A percentile compares a stretch with the other conserved stretches of the same genome.
Evolutionary conservation across 345 rosid species (phyloP).

Genomic region (Isatis tinctoria): DNA sequence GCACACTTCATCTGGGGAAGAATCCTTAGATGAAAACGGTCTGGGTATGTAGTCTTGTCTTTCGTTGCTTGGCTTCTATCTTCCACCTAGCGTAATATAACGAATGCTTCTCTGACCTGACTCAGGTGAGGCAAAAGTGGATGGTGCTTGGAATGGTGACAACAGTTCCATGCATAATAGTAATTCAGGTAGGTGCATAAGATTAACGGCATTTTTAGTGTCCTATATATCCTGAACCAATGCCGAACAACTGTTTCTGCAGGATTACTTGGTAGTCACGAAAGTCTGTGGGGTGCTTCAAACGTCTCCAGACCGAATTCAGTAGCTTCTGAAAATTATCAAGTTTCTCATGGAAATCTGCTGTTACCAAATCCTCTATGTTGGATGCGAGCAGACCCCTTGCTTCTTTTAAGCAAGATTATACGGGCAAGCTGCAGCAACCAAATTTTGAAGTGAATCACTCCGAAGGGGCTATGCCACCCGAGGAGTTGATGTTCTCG

Average conservation of each 20-base stretch:
- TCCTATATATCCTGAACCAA: background rate
- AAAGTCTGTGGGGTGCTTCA: constrained; percentile 3
- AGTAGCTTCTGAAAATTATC: constrained; percentile 11
- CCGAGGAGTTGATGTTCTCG: constrained; percentile 64
- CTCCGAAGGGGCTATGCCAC: constrained; percentile 30
- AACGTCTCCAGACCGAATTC: background rate
- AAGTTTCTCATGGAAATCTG: constrained; percentile 25
- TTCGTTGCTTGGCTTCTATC: constrained; percentile 2
- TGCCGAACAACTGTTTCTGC: background rate
- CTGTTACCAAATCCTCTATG: constrained; percentile 16
- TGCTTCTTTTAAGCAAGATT: constrained; percentile 33
- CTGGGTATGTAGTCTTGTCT: constrained; percentile 33
- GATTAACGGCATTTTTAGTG: background rate
- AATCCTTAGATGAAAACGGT: constrained; percentile 36
- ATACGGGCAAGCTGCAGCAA: constrained; percentile 25
- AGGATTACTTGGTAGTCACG: constrained; percentile 21
- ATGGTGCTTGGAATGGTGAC: constrained; percentile 9
- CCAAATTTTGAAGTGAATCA: constrained; percentile 15
- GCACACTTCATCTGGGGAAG: constrained; percentile 39
- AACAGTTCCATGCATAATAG: background rate
- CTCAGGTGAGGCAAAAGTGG: constrained; percentile 39
- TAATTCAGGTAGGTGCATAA: constrained; percentile 17
- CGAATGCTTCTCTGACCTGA: constrained; percentile 3
- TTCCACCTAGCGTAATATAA: background rate
- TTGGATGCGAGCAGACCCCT: constrained; percentile 23